Percentiles rank a stretch among this genome's conserved stretches.
Conservation (phyloP, 2,329 filamentous ascomycete genomes). For the Cladosporium sp. region DNA sequence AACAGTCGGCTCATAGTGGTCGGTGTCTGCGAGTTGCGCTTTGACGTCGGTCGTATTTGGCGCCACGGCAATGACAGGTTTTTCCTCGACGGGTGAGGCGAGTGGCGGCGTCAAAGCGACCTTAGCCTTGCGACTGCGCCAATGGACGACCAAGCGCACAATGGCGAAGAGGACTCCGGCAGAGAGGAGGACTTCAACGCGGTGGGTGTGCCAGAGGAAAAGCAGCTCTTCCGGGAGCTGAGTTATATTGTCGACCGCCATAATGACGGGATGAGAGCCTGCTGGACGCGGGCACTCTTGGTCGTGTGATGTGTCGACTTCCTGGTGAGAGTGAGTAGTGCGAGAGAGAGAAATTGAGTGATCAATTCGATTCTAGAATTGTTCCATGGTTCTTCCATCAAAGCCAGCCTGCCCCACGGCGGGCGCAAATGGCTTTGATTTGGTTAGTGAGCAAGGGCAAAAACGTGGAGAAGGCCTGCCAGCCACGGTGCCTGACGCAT, state of each 20-base stretch:
- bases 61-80: conserved; percentile 5
- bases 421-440: too few species aligned
- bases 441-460: too few species aligned
- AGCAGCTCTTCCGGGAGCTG: conserved; percentile 26
- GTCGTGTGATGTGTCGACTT: not conserved
- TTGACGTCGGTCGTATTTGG: not conserved
- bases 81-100: conserved; percentile 21
- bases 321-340: not conserved
- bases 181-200: conserved; percentile 26
- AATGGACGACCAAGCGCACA: conserved; percentile 24
- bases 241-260: not conserved
- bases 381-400: too few species aligned
- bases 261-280: not conserved
- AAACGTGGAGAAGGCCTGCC: too few species aligned
- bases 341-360: not conserved
- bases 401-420: too few species aligned
- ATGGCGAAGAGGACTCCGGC: conserved; percentile 26
- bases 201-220: conserved; percentile 29
- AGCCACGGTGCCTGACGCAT: too few species aligned
- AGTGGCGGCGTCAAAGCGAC: conserved; percentile 18
- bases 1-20: conserved; percentile 11
- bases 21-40: conserved; percentile 2
- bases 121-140: conserved; percentile 19
- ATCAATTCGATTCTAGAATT: not conserved
- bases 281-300: too few species aligned